A percentile compares a stretch with the other conserved stretches of the same genome.
phyloP scores from a whole-genome alignment of 1,284 basidiomycete species.

The Ceratobasidium papillatum region DNA sequence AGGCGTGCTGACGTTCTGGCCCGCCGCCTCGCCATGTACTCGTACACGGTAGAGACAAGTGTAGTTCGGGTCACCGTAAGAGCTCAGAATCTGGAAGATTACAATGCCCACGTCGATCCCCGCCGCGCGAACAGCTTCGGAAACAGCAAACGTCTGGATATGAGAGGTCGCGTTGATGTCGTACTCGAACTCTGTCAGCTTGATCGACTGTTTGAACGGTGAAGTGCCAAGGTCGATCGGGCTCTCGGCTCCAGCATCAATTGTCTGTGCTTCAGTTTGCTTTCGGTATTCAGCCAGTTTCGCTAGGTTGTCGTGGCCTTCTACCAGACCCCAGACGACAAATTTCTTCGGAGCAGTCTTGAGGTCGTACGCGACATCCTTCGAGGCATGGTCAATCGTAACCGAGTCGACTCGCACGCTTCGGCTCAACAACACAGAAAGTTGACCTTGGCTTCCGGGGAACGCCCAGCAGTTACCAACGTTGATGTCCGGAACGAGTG shows the following conservation, averaged over 20 bases:
- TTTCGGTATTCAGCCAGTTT: constrained; percentile 58
- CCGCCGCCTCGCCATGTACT: constrained; percentile 63
- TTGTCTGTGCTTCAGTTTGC: constrained; percentile 43
- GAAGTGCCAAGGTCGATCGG: constrained; percentile 51
- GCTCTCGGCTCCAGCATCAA: constrained; percentile 43
- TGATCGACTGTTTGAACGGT: constrained; percentile 55
- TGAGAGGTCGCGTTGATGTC: constrained; percentile 72
- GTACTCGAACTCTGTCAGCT: constrained; percentile 82
- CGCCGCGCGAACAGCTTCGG: constrained; percentile 69
- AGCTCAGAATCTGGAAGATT: constrained; percentile 78
- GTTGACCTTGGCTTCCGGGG: constrained; percentile 74
- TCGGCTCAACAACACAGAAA: constrained; percentile 81
- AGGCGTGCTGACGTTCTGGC: constrained; percentile 18
- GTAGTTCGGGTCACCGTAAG: constrained; percentile 84
- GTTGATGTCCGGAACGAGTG: constrained; percentile 81
- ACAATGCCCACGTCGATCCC: constrained; percentile 84
- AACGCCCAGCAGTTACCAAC: constrained; percentile 96
- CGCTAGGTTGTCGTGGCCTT: constrained; percentile 73
- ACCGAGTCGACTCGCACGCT: constrained; percentile 77
- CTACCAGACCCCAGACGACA: constrained; percentile 89
- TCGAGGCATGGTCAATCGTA: constrained; percentile 87
- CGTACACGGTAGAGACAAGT: constrained; percentile 93
- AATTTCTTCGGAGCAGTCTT: constrained; percentile 83
- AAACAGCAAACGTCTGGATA: constrained; percentile 88
- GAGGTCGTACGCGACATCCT: constrained; percentile 79